Conservation (phyloP, 1,284 basidiomycete species). For the Schizopora paradoxa region DNA sequence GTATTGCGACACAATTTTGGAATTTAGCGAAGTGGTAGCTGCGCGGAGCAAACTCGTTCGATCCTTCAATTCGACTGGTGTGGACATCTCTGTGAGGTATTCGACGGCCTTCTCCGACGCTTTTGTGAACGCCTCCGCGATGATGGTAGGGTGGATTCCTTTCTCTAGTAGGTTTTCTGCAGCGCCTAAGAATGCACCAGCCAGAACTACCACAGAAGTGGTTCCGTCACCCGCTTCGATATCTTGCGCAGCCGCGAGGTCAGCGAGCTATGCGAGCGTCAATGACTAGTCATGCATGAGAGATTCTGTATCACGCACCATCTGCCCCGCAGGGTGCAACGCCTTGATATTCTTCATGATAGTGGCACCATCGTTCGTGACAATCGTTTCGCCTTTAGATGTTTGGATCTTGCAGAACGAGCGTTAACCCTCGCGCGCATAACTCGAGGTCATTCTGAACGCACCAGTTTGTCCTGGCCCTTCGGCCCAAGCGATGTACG, state of each 20-base stretch:
- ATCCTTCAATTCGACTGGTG: slow-evolving; percentile 90
- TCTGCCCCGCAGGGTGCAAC: slow-evolving; percentile 96
- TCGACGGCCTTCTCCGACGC: slow-evolving; percentile 93
- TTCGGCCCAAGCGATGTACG: slow-evolving; percentile 94
- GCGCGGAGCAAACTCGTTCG: slow-evolving; percentile 84
- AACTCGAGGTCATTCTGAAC: slow-evolving; percentile 19
- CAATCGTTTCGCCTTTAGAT: slow-evolving; percentile 91
- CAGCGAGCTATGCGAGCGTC: slow-evolving; percentile 68
- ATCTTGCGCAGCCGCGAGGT: slow-evolving; percentile 97
- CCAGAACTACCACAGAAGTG: slow-evolving; percentile 96
- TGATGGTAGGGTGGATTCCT: slow-evolving; percentile 97
- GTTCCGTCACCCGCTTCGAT: slow-evolving; percentile 99
- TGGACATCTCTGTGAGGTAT: slow-evolving; percentile 89
- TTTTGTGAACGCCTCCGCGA: slow-evolving; percentile 93
- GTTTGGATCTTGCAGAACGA: slow-evolving; percentile 81
- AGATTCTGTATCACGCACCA: slow-evolving; percentile 48
- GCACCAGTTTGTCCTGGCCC: slow-evolving; percentile 99
- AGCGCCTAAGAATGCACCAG: slow-evolving; percentile 87
- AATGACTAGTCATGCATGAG: slow-evolving; percentile 11
- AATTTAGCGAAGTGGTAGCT: slow-evolving; percentile 94
- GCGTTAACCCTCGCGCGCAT: slow-evolving; percentile 7
- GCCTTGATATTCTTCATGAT: slow-evolving; percentile 98
- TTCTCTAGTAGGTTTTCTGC: slow-evolving; percentile 97
- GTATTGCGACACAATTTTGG: slow-evolving; percentile 99
- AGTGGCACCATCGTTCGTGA: slow-evolving; percentile 99